Evolutionary conservation across 345 rosid genomes (phyloP), one percentile per base, ranked within the genome.

Genomic region (Noccaea bulbosa): DNA sequence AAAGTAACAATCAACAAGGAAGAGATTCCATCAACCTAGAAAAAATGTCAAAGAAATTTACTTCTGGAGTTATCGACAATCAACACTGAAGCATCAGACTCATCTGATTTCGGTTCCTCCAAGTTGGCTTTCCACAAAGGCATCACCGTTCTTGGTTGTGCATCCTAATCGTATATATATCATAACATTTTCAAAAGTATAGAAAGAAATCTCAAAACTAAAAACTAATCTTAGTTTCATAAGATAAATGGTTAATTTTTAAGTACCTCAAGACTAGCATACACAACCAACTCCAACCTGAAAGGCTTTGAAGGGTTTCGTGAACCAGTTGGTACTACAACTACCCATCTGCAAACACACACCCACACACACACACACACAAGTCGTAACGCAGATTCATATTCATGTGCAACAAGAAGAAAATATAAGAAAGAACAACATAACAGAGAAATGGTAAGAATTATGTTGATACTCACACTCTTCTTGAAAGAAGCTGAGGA

Each of bases 91-190:
- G 93, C 76, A 82, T 92, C 98, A 68, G 83, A 75, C 68, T 69
- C 91, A 64, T 86, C 81, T 50, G 73, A 60, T 78, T 83, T 87
- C 60, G 83, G 86, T 61, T 87, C 92, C 79, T 90, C 92, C 77
- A 95, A 75, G 81, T 87, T 88, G 17, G 96, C 92, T 77, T 80
- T 92, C 97, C 99, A 90, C 83, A 95, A 76, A 20, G 94, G 83
- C 55, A 92, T 82, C 61, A 83, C 57, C 0, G 77, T 80, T 11
- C 89, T 93, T 35, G 98, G 99, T 70, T 74, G 81, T 55, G 97
- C 88, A 83, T 92, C 98, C 98, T 95, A 90, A 54, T 72, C 46
- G 79, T 32, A 54, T 54, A 55, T 16, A 54, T 15, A n/a, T 15
- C 6, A 67, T 8, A 67, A 24, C 41, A 51, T 34, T 51, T 67